phyloP scores from a whole-genome alignment of 345 rosid genomes.

The Noccaea bulbosa region DNA sequence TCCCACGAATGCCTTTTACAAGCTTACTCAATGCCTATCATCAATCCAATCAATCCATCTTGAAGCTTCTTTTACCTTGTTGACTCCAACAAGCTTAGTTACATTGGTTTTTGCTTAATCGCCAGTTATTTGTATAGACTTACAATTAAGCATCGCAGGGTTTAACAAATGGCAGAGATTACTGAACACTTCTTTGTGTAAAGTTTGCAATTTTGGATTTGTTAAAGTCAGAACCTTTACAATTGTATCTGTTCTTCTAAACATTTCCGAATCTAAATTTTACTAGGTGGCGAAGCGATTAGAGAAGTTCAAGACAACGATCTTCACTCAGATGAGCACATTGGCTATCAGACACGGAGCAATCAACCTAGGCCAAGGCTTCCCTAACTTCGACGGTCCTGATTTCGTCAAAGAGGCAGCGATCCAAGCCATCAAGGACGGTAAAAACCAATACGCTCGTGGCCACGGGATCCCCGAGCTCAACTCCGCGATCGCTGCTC shows the following conservation, averaged over 20 bases:
- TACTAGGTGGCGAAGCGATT: slow-evolving; percentile 77
- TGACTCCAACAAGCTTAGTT: not conserved
- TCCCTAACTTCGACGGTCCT: slow-evolving; percentile 97
- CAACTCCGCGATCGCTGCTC: slow-evolving; percentile 66
- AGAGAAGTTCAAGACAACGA: slow-evolving; percentile 96
- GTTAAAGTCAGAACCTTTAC: not conserved
- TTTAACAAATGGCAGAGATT: not conserved
- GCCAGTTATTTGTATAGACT: not conserved
- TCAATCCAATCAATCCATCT: slow-evolving; percentile 18
- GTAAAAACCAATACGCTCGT: slow-evolving; percentile 96
- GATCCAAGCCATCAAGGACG: slow-evolving; percentile 84
- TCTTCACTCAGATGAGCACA: slow-evolving; percentile 90
- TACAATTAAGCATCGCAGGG: not conserved
- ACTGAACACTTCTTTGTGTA: not conserved
- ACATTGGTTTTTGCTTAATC: not conserved
- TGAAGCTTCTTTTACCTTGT: slow-evolving; percentile 9
- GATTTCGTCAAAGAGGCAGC: slow-evolving; percentile 96
- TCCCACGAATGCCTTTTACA: slow-evolving; percentile 29
- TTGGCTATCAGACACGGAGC: slow-evolving; percentile 89
- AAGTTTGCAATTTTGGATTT: not conserved
- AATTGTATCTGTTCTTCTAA: not conserved
- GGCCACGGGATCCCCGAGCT: slow-evolving; percentile 77
- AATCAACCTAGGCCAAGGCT: slow-evolving; percentile 93
- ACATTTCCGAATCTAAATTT: not conserved
- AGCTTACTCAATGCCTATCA: not conserved